Percentiles rank a stretch among this genome's conserved stretches.
phyloP scores from a whole-genome alignment of 352 stramenopile species.

The Aphanomyces euteiches region DNA sequence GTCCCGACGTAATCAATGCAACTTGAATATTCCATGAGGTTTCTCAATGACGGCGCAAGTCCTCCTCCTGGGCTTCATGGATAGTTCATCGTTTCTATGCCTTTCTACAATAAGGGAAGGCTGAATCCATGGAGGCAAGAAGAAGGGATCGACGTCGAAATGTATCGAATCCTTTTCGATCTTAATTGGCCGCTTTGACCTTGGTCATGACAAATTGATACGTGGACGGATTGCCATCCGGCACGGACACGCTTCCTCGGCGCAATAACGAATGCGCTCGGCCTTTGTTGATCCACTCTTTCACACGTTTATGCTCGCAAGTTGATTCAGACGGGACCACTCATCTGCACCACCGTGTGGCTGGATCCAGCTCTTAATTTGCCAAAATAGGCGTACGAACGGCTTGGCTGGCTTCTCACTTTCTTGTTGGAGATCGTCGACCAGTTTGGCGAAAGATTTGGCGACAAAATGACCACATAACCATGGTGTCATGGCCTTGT shows the following conservation, averaged over 20 bases:
- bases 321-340: constrained; percentile 12
- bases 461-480: constrained; percentile 28
- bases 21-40: too few species aligned
- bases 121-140: too few species aligned
- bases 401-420: not conserved
- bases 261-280: constrained; percentile 7
- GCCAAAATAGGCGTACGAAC: constrained; percentile 25
- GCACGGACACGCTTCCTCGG: not conserved
- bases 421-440: constrained; percentile 10
- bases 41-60: too few species aligned
- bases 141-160: too few species aligned
- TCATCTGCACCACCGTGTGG: constrained; percentile 16
- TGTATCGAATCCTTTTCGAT: too few species aligned
- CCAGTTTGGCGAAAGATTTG: constrained; percentile 24
- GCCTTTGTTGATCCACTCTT: constrained; percentile 22
- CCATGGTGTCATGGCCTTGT: constrained; percentile 15
- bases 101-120: too few species aligned
- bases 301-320: not conserved
- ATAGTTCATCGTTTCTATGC: too few species aligned
- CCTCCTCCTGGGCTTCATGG: too few species aligned
- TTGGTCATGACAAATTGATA: not conserved
- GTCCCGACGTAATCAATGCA: too few species aligned
- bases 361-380: constrained; percentile 26
- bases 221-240: not conserved
- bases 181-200: too few species aligned